A percentile compares a stretch with the other conserved stretches of the same genome.
These are phyloP conservation scores for Pseudopithomyces maydicus DNA, from an alignment of 2,329 filamentous ascomycete species.

Conservation along the genomic window DNA sequence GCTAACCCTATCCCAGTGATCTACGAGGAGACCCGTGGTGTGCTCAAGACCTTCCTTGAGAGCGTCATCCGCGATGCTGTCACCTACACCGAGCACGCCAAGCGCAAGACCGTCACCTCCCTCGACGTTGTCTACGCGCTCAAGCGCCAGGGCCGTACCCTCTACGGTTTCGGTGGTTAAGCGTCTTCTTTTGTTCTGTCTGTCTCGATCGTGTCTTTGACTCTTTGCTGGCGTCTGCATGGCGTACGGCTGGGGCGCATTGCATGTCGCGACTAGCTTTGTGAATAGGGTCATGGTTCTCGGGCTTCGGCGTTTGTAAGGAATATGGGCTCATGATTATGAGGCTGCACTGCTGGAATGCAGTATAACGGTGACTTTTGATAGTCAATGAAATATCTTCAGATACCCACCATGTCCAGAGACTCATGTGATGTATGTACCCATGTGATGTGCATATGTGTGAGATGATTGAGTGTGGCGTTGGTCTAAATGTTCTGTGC, in stretches of 20 bases:
- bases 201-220: conserved; percentile 16
- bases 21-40: conserved; percentile 79
- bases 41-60: conserved; percentile 79
- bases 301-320: conserved; percentile 6
- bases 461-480: too few relatives aligned
- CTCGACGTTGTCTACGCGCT: conserved; percentile 68
- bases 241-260: conserved; percentile 19
- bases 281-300: conserved; percentile 7
- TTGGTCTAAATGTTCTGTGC: too few relatives aligned
- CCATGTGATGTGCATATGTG: too few relatives aligned
- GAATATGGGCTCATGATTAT: conserved; percentile 6
- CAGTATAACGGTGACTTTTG: background rate
- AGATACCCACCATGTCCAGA: too few relatives aligned
- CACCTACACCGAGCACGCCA: conserved; percentile 80
- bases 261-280: conserved; percentile 19
- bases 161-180: conserved; percentile 92
- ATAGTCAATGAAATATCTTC: conserved; percentile 3
- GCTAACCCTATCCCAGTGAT: conserved; percentile 61
- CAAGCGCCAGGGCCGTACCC: conserved; percentile 70
- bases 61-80: conserved; percentile 77
- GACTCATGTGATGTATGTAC: too few relatives aligned
- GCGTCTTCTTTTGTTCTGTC: conserved; percentile 25
- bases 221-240: conserved; percentile 13
- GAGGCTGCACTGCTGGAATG: background rate
- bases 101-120: conserved; percentile 78